Evolutionary conservation across 2,329 filamentous ascomycete genomes (phyloP), one percentile per base, ranked within the genome.

Genomic region (Polytolypa hystricis): DNA sequence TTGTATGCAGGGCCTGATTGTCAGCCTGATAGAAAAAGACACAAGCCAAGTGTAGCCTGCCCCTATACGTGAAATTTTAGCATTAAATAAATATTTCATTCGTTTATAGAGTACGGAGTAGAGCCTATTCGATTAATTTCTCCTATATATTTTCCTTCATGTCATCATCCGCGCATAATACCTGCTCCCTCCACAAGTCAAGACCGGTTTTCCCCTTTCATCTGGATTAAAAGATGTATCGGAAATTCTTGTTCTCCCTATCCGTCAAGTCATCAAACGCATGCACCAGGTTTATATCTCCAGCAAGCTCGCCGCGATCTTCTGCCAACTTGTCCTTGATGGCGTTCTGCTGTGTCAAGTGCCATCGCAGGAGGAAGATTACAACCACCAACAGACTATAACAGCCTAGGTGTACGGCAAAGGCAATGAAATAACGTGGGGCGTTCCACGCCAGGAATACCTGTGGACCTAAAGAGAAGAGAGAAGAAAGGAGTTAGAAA

Each of bases 351-450:
- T 58, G 48, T 5, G 49, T 58, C 11, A 81, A 64, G 41, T 79
- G 68, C 58, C 69, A 77, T 15, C 78, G 63, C 47, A 82, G 61
- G 9, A 5, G 14, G 42, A 61, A 67, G 2, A 75, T 35, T 14
- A 81, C 67, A 4, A 74, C 66, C 3, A 74, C 18, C 1, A 79
- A 71, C 16, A 82, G 64, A 18, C 73, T 58, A 53, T 84, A 84
- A 58, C 80, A 84, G 10, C 74, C 79, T 6, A 84, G 62, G 47
- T 84, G 79, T 1, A 76, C 78, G 4, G 74, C 66, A 41, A 82
- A 81, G 1, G 80, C 80, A 42, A 75, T 80, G 48, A 77, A 74
- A 55, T 84, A 84, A 6, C 73, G 66, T 0, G 80, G 79, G 0
- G 63, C 65, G 49, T 84, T 74, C 50, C 64, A 62, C 12, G 61